phyloP scores from a whole-genome alignment of 2,329 filamentous ascomycete genomes.

The Raffaelea ambrosiae region DNA sequence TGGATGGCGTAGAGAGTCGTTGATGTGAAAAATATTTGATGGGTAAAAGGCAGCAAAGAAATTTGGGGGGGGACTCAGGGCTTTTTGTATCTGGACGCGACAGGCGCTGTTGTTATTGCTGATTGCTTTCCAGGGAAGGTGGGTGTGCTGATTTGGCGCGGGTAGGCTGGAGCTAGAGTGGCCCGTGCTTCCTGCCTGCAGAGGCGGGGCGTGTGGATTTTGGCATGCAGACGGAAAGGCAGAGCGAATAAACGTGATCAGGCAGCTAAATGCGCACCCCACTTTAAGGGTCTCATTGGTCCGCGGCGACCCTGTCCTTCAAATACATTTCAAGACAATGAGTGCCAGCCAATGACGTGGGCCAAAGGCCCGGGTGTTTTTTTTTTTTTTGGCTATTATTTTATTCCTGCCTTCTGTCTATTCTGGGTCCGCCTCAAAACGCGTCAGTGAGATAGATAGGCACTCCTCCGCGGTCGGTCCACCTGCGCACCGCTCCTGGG shows the following conservation, averaged over 20 bases:
- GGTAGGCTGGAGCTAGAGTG: constrained; percentile 2
- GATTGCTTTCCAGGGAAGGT: constrained; percentile 31
- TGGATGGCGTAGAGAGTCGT: constrained; percentile 10
- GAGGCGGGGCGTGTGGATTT: constrained; percentile 1
- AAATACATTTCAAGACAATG: too few relatives aligned
- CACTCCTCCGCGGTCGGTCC: too few relatives aligned
- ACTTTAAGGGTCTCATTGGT: too few relatives aligned
- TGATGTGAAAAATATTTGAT: constrained; percentile 22
- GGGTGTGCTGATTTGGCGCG: constrained; percentile 14
- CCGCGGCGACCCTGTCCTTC: too few relatives aligned
- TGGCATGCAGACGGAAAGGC: neutral
- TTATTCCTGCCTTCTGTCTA: too few relatives aligned
- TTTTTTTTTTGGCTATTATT: too few relatives aligned
- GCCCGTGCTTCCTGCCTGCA: constrained; percentile 8
- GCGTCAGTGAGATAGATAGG: too few relatives aligned
- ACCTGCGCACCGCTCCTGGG: too few relatives aligned
- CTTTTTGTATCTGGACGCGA: constrained; percentile 55
- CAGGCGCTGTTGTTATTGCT: constrained; percentile 41
- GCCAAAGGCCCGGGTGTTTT: too few relatives aligned
- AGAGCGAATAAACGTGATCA: neutral
- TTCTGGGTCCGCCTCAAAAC: too few relatives aligned
- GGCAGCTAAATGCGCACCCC: too few relatives aligned
- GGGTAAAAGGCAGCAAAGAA: constrained; percentile 27
- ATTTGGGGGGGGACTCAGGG: constrained; percentile 40
- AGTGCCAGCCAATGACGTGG: too few relatives aligned